Conservation (phyloP, 2,329 filamentous ascomycete species). For the Aspergillus fischeri region DNA sequence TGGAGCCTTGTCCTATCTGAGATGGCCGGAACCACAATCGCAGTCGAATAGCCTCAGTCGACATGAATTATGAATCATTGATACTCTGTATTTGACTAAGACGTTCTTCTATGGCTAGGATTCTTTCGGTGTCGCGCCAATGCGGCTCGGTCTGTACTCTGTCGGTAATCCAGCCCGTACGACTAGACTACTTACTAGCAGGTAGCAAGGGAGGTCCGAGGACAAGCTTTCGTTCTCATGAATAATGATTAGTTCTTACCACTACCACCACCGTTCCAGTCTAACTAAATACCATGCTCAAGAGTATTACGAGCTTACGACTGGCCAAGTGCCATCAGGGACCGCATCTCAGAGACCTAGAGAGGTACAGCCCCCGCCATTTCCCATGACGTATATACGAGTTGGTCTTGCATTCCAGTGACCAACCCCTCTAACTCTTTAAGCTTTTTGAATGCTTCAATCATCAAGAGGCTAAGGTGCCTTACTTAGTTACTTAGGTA, state of each 20-base stretch:
- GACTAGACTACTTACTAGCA: neutral
- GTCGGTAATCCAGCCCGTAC: neutral
- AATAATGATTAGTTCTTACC: neutral
- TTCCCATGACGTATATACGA: neutral
- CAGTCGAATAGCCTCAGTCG: neutral
- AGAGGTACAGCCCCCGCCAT: neutral
- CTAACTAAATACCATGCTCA: neutral
- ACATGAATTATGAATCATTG: neutral
- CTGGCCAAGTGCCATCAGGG: neutral
- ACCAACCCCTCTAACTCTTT: neutral
- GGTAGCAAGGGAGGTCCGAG: neutral
- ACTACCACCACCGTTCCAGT: neutral
- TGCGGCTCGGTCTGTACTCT: neutral
- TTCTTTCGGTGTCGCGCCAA: neutral
- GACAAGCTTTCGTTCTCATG: neutral
- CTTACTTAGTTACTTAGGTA: neutral
- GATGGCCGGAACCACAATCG: too few species aligned
- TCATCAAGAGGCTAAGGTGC: neutral
- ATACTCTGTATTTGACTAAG: neutral
- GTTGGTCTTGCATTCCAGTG: neutral
- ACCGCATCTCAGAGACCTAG: too few species aligned
- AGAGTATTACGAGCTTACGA: too few species aligned
- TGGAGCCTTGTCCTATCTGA: neutral
- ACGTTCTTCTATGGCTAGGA: neutral
- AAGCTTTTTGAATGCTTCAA: neutral